A percentile compares a stretch with the other conserved stretches of the same genome.
Evolutionary conservation across 2,329 filamentous ascomycete species (phyloP).

Genomic region (Stromatinia cepivora): DNA sequence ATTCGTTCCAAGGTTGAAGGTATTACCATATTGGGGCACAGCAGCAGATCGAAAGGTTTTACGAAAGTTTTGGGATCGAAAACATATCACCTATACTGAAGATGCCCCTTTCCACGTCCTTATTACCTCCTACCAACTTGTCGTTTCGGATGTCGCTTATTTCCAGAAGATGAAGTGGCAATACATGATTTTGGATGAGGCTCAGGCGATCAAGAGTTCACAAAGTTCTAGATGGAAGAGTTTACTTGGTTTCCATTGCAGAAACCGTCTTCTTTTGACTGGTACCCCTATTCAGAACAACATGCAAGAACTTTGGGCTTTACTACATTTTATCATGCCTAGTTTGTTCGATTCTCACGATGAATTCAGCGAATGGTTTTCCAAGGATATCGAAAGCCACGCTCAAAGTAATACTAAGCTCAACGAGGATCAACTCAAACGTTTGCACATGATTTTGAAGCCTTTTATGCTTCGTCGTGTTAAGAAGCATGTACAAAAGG

Average conservation of each 20-base stretch:
- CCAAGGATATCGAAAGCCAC: conserved; percentile 95
- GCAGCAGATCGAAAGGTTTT: conserved; percentile 92
- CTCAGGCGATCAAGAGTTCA: conserved; percentile 98
- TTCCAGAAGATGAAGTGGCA: conserved; percentile 99
- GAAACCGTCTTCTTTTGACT: conserved; percentile 88
- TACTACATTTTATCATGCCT: conserved; percentile 99
- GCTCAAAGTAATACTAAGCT: conserved; percentile 99
- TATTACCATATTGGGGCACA: conserved; percentile 95
- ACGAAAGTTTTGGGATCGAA: conserved; percentile 98
- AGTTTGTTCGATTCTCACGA: conserved; percentile 93
- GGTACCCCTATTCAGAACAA: conserved; percentile 99
- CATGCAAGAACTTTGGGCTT: conserved; percentile 98
- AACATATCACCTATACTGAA: conserved; percentile 91
- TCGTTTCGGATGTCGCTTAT: conserved; percentile 93
- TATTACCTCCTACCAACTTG: conserved; percentile 94
- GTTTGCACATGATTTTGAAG: conserved; percentile 97
- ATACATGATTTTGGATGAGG: conserved; percentile 99
- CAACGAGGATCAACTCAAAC: conserved; percentile 95
- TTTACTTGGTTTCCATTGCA: conserved; percentile 88
- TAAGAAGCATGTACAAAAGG: conserved; percentile 99
- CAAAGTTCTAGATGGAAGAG: conserved; percentile 97
- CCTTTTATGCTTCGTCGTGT: conserved; percentile 99
- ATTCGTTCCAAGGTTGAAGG: conserved; percentile 93
- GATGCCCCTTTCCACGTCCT: conserved; percentile 95
- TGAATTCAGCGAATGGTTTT: conserved; percentile 93